Evolutionary conservation across 345 rosid genomes (phyloP).

Genomic region (Psidium friedrichsthalianum): DNA sequence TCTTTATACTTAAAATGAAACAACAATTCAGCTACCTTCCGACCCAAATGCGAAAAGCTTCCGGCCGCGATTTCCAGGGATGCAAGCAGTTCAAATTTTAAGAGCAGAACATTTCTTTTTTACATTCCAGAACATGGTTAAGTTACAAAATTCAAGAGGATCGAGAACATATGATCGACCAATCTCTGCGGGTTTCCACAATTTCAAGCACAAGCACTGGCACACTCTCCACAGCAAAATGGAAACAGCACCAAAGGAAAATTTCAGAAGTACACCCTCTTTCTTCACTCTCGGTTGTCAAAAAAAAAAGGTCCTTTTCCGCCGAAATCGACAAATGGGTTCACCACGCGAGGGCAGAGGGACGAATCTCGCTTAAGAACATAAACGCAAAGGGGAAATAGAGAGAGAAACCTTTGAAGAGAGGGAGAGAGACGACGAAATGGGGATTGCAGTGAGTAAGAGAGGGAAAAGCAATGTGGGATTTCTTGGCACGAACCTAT

Average conservation of each 20-base stretch:
- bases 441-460: neutral
- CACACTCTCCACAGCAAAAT: neutral
- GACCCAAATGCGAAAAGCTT: neutral
- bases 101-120: neutral
- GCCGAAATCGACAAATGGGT: neutral
- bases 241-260: neutral
- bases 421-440: neutral
- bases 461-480: neutral
- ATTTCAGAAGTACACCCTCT: neutral
- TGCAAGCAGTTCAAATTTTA: neutral
- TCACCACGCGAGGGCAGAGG: neutral
- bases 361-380: neutral
- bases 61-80: neutral
- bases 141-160: neutral
- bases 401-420: neutral
- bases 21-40: neutral
- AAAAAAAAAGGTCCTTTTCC: neutral
- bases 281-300: accelerated
- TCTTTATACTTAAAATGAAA: neutral
- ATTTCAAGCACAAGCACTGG: neutral
- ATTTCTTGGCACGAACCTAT: neutral
- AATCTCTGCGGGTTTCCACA: neutral
- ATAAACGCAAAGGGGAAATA: neutral
- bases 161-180: neutral
- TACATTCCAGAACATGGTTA: neutral